phyloP scores from a whole-genome alignment of 306 rosid species.

The Corylus americana region DNA sequence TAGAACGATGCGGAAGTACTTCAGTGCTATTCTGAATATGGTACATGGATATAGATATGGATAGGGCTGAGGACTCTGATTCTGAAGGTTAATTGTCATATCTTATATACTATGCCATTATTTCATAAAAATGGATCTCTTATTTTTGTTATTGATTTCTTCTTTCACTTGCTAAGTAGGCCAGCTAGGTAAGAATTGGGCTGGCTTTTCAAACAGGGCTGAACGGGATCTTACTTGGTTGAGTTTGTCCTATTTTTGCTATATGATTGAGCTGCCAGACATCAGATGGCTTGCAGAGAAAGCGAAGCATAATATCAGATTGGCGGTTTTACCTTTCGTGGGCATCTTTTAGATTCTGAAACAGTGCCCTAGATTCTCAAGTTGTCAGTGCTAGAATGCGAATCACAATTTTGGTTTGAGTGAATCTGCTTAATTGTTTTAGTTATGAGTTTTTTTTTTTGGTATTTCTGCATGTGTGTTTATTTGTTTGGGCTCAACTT shows the following conservation, averaged over 20 bases:
- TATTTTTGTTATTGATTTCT: not conserved
- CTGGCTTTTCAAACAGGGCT: not conserved
- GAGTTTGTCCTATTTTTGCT: not conserved
- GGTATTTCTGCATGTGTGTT: not conserved
- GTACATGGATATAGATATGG: not conserved
- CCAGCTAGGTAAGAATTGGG: not conserved
- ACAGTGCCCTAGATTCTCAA: not conserved
- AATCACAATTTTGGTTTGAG: not conserved
- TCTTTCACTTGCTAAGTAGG: not conserved
- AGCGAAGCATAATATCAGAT: not conserved
- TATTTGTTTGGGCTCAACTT: no score
- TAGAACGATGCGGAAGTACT: not conserved
- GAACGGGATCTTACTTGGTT: not conserved
- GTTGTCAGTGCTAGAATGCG: not conserved
- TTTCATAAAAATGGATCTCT: not conserved
- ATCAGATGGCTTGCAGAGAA: not conserved
- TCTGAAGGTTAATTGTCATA: not conserved
- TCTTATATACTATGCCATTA: not conserved
- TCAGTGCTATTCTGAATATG: not conserved
- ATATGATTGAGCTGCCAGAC: conserved; percentile 2
- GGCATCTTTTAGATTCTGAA: not conserved
- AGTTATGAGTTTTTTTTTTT: not conserved
- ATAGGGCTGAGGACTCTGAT: not conserved
- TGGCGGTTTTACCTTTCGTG: not conserved
- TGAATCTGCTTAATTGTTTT: not conserved